phyloP scores from a whole-genome alignment of 805 yeast species.

The Spathaspora boniae region DNA sequence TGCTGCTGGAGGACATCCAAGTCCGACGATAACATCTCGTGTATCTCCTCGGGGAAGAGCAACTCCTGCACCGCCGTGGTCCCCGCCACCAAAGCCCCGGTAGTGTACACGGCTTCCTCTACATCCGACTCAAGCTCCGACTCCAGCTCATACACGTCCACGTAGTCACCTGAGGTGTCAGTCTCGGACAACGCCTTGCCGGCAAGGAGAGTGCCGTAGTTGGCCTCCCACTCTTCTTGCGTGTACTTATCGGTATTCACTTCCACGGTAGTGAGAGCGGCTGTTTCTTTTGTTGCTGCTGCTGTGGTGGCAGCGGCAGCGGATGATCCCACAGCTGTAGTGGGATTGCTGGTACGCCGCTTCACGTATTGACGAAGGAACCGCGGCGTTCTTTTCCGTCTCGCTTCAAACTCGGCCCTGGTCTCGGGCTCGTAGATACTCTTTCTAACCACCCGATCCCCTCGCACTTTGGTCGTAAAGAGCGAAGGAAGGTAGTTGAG shows the following conservation, averaged over 20 bases:
- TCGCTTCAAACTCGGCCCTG: slow-evolving; percentile 14
- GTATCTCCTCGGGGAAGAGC: slow-evolving; percentile 21
- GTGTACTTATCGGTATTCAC: slow-evolving; percentile 15
- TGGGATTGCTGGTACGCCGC: slow-evolving; percentile 18
- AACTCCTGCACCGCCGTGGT: slow-evolving; percentile 18
- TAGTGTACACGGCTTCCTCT: slow-evolving; percentile 6
- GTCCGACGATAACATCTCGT: slow-evolving; percentile 19
- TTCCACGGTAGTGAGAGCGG: not conserved
- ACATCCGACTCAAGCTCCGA: slow-evolving; percentile 14
- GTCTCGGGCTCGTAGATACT: slow-evolving; percentile 10
- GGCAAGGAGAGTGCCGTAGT: slow-evolving; percentile 23
- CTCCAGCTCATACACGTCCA: slow-evolving; percentile 13
- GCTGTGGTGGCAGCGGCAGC: not conserved
- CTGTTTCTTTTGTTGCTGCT: slow-evolving; percentile 1
- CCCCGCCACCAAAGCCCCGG: not conserved
- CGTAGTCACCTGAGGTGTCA: slow-evolving; percentile 34
- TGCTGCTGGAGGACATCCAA: slow-evolving; percentile 26
- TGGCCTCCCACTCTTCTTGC: slow-evolving; percentile 17
- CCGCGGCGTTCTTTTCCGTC: slow-evolving; percentile 21
- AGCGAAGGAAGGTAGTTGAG: slow-evolving; percentile 4
- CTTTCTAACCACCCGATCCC: not conserved
- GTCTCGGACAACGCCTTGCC: slow-evolving; percentile 32
- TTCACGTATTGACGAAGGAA: slow-evolving; percentile 25
- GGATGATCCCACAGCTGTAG: slow-evolving; percentile 9
- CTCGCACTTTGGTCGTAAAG: slow-evolving; percentile 4